Base-by-base conservation (phyloP, 805 yeast genomes). In the Suhomyces xylopsoci region DNA sequence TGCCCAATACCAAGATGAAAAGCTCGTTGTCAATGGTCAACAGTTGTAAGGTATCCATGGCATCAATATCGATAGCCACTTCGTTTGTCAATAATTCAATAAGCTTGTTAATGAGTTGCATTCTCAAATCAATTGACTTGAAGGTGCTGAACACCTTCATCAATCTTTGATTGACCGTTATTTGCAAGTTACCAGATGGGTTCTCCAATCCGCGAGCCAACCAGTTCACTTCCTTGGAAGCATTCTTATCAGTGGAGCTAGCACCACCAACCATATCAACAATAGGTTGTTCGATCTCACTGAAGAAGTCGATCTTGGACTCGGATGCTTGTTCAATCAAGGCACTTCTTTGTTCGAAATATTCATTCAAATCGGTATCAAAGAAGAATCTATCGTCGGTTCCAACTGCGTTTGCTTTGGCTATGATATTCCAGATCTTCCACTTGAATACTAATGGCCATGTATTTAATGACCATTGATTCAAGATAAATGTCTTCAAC, bases 401-500 rank as follows among this genome's bases (percentile, higher is more conserved):
- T 15, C 70, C 70, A n/a, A 32, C 42, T 10, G 58, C 51, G 50
- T 65, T 64, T 47, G 63, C 63, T 1, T 44, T 47, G 26, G 67
- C 60, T 7, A 69, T 53, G 19, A 73, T 58, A 8, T 43, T 55
- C 79, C 79, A 75, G 3, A 62, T 70, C 26, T 74, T 70, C 43
- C 73, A 67, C 62, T 90, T 88, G 20, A 89, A 74, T 19, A 69
- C 77, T 17, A 75, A 55, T 6, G 77, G 69, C 58, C 60, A 66
- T 20, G 52, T 52, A 8, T 64, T 48, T 36, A 70, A 58, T 1
- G 76, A 65, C 62, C 89, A 87, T 66, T 90, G 94, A 51, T 86
- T 83, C 17, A 87, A 81, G 61, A 90, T 76, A 58, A 85, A 88
- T 0, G 91, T 80, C 53, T 68, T 67, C 50, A 85, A 66, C 45